Percentiles rank a stretch among this genome's conserved stretches.
Evolutionary conservation across 2,329 filamentous ascomycete genomes (phyloP).

Genomic region (Claviceps sp.): DNA sequence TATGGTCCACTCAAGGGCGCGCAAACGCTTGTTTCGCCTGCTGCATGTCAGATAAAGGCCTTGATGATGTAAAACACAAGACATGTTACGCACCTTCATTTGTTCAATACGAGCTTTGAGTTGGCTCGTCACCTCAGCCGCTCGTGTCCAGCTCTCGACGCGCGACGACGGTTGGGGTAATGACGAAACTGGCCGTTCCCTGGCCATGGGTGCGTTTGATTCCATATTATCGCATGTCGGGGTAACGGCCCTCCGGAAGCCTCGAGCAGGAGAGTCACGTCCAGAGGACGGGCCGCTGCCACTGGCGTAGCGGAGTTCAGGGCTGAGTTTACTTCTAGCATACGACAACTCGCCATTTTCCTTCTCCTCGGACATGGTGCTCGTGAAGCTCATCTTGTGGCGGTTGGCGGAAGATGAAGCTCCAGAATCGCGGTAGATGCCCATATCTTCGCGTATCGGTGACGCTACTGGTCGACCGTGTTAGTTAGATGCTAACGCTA

Average conservation of each 20-base stretch:
- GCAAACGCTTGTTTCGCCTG: slow-evolving; percentile 18
- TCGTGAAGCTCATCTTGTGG: slow-evolving; percentile 49
- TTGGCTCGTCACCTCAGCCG: slow-evolving; percentile 94
- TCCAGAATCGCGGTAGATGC: slow-evolving; percentile 43
- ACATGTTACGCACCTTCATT: slow-evolving; percentile 59
- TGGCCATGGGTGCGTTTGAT: slow-evolving; percentile 11
- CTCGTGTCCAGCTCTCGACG: slow-evolving; percentile 85
- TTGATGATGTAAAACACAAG: background rate
- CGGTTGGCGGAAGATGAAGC: slow-evolving; percentile 24
- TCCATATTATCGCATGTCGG: slow-evolving; percentile 22
- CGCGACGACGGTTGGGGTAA: slow-evolving; percentile 22
- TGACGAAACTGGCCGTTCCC: slow-evolving; percentile 22
- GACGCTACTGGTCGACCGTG: slow-evolving; percentile 27
- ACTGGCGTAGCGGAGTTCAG: slow-evolving; percentile 35
- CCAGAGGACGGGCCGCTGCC: slow-evolving; percentile 39
- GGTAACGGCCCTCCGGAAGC: slow-evolving; percentile 29
- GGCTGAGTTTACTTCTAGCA: slow-evolving; percentile 38
- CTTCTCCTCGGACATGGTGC: slow-evolving; percentile 61
- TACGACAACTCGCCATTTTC: slow-evolving; percentile 50
- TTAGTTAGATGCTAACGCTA: background rate
- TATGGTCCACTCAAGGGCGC: slow-evolving; percentile 12
- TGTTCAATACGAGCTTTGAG: slow-evolving; percentile 94
- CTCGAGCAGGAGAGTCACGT: slow-evolving; percentile 44
- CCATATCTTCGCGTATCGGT: slow-evolving; percentile 43
- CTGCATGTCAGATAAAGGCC: background rate